Evolutionary conservation across 768 basidiomycete genomes (phyloP), one percentile per base, ranked within the genome.

Genomic region (Pulveroboletus sp.): DNA sequence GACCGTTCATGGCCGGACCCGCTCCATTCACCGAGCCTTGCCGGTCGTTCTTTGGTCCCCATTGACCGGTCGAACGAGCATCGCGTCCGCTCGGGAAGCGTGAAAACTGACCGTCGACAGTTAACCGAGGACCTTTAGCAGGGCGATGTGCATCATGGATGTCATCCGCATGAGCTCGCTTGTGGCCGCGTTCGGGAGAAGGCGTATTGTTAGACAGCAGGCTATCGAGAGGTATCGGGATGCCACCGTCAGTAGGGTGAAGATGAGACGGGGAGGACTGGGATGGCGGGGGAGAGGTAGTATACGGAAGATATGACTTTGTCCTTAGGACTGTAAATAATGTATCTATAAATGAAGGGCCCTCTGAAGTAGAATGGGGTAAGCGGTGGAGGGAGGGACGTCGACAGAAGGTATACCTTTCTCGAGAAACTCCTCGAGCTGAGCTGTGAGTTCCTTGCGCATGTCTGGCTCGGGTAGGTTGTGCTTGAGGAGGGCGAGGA

Each of bases 401-500:
- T 21, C 7, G 8, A 17, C 10, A 37, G 8, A 40, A 28, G 17
- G 63, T 76, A 52, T 51, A 89, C 93, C 87, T 71, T 88, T 86
- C 72, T 95, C 93, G 24, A 98, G 77, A 67, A 98, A 98, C 68
- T 96, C 94, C 47, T 86, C 86, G 47, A 97, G 75, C 64, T 96
- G 91, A 0, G 77, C 61, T 2, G 74, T 65, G 48, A 96, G 73
- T 63, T 92, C 89, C 57, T 82, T 81, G 57, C 87, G 78, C 78
- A 97, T 85, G 56, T 94, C 89, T 21, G 70, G 67, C 64, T 93
- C 88, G 5, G 87, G 77, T 1, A 85, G 86, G 69, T 91, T 90
- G 66, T 94, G 91, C 67, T 93, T 92, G 51, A 98, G 73, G 46
- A 98, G 75, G 14, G 95, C 95, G 43, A 96, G 81, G 58, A 97